Evolutionary conservation across 2,329 filamentous ascomycete species (phyloP), one percentile per base, ranked within the genome.

Genomic region (Pezicula carpinea): DNA sequence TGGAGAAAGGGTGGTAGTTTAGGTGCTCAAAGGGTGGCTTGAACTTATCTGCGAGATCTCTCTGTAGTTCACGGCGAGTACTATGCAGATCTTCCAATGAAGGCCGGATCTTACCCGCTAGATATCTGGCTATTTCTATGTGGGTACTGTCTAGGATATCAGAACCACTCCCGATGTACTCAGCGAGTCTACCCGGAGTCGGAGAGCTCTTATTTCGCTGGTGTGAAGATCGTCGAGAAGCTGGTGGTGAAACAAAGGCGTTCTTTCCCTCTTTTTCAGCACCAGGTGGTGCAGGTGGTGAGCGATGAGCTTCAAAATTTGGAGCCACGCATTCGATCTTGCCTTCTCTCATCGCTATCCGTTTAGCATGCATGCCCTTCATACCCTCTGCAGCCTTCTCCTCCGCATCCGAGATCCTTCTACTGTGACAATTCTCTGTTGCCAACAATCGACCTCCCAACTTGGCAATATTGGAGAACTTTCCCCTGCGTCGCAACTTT

Each of bases 111-210:
- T 46, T 53, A 31, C 43, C 43, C 8, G 47, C 26, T 17, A 38
- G 15, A 13, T 18, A 14, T 38, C 26, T 41, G 14, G 35, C 21
- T 11, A 54, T 13, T 32, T 50, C 51, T 23, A 43, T 44, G 18
- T 51, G 39, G 13, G 46, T 51, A 31, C 51, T 52, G 23, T 51
- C 47, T 10, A 56, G 15, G 5, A 21, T 4, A 10, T 53, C 53
- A 4, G 45, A 50, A 21, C 47, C 43, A 11, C 18, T 48, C 3
- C 43, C 38, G 11, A 52, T 44, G 36, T 48, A 51, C 5, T 47
- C 50, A 14, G 14, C 46, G 8, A 53, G 43, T 33, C 26, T 52
- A 15, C 41, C 46, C 5, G 48, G 26, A 3, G 39, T 22, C 8
- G 21, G 35, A n/a, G 46, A 46, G 21, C 43, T 45, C 14, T 32